A percentile compares a stretch with the other conserved stretches of the same genome.
These are phyloP conservation scores for Lojkania enalia DNA, from an alignment of 2,329 filamentous ascomycete genomes.

Conservation along the genomic window DNA sequence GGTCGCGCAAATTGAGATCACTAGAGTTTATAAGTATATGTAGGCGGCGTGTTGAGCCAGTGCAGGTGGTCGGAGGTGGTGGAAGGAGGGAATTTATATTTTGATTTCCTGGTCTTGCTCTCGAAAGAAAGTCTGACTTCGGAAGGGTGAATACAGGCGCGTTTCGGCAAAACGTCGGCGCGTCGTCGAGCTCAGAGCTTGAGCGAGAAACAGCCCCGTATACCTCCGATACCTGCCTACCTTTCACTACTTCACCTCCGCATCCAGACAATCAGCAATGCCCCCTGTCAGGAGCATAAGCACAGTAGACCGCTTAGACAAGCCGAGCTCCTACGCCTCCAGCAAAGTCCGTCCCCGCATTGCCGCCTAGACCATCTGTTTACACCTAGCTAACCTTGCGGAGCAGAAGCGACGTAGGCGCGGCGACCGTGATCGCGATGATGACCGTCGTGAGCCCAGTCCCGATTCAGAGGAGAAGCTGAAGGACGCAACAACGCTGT, in stretches of 20 bases:
- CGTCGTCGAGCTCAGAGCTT: slow-evolving; percentile 19
- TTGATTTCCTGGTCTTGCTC: not conserved
- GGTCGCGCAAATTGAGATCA: no score
- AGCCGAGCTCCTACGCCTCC: slow-evolving; percentile 90
- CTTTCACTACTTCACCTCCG: not conserved
- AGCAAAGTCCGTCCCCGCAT: slow-evolving; percentile 65
- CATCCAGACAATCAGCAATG: slow-evolving; percentile 21
- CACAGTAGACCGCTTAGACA: slow-evolving; percentile 90
- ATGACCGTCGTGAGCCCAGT: slow-evolving; percentile 55
- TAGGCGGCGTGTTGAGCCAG: no score
- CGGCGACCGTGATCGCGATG: slow-evolving; percentile 63
- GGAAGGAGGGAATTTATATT: no score
- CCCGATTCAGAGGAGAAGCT: slow-evolving; percentile 75
- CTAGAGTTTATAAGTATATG: no score
- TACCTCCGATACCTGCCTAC: not conserved
- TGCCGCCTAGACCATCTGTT: slow-evolving; percentile 8
- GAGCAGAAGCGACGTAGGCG: slow-evolving; percentile 68
- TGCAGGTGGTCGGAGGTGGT: no score
- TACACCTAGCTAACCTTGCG: slow-evolving; percentile 17
- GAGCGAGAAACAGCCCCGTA: slow-evolving; percentile 7
- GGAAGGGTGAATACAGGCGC: slow-evolving; percentile 3
- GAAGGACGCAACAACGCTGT: slow-evolving; percentile 87
- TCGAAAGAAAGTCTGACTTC: not conserved
- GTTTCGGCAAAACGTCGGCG: slow-evolving; percentile 16
- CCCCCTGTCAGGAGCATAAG: slow-evolving; percentile 56